Percentiles rank a stretch among this genome's conserved stretches.
These are phyloP conservation scores for Daldinia decipiens DNA, from an alignment of 495 filamentous ascomycete genomes.

Conservation along the genomic window DNA sequence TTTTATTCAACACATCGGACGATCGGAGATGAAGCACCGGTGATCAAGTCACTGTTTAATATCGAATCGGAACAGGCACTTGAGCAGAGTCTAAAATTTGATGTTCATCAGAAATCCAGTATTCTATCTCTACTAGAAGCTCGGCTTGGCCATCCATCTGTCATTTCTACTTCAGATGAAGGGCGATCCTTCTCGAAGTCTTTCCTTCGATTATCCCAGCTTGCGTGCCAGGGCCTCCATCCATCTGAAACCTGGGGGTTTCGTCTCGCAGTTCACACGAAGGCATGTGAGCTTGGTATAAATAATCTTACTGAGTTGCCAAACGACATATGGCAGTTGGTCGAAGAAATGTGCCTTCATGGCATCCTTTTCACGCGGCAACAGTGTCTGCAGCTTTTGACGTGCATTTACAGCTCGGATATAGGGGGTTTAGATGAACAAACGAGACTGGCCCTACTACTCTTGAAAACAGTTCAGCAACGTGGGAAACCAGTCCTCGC, in stretches of 20 bases:
- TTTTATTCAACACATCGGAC: constrained; percentile 36
- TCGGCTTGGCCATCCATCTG: background rate
- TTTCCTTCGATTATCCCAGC: constrained; percentile 45
- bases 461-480: constrained; percentile 54
- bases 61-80: constrained; percentile 27
- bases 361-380: constrained; percentile 48
- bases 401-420: constrained; percentile 46
- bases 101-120: constrained; percentile 42
- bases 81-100: constrained; percentile 31
- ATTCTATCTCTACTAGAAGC: constrained; percentile 32
- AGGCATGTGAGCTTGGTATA: constrained; percentile 18
- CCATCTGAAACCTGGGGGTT: constrained; percentile 46
- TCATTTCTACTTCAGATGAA: background rate
- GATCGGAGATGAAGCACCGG: background rate
- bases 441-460: constrained; percentile 46
- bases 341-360: constrained; percentile 46
- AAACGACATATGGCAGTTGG: constrained; percentile 18
- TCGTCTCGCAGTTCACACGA: constrained; percentile 46
- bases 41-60: constrained; percentile 20
- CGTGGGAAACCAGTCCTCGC: constrained; percentile 47
- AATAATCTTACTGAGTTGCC: background rate
- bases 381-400: constrained; percentile 48
- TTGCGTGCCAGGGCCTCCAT: constrained; percentile 42
- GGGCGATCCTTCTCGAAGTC: background rate
- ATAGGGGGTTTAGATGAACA: constrained; percentile 21